These are phyloP conservation scores for Pichiaceae sp. DNA, from an alignment of 1,139 yeast species.

Conservation along the genomic window DNA sequence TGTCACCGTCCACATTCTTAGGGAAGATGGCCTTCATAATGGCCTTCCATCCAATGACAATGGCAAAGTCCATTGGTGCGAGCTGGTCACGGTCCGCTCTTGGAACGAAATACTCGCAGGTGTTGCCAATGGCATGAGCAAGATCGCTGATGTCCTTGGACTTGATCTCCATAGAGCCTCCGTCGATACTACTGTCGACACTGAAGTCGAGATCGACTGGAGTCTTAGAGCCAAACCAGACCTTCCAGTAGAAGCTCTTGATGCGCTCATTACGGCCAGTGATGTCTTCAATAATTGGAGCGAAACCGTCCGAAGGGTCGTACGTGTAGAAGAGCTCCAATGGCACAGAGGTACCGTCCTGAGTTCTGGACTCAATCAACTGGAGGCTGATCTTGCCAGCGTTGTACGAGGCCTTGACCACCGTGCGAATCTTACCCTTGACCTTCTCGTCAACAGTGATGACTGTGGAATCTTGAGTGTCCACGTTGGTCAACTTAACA, in stretches of 20 bases:
- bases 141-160: slow-evolving; percentile 81
- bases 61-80: slow-evolving; percentile 99
- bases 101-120: slow-evolving; percentile 89
- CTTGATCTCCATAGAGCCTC: slow-evolving; percentile 63
- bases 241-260: slow-evolving; percentile 93
- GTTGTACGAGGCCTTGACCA: slow-evolving; percentile 49
- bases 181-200: slow-evolving; percentile 60
- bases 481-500: slow-evolving; percentile 53
- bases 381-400: slow-evolving; percentile 53
- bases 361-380: slow-evolving; percentile 84
- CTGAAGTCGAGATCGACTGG: slow-evolving; percentile 51
- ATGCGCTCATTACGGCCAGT: slow-evolving; percentile 87
- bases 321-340: slow-evolving; percentile 74
- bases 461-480: slow-evolving; percentile 44
- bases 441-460: slow-evolving; percentile 63
- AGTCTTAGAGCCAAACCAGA: slow-evolving; percentile 76
- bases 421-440: slow-evolving; percentile 64
- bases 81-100: slow-evolving; percentile 77
- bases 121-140: slow-evolving; percentile 95
- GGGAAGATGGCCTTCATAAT: slow-evolving; percentile 98
- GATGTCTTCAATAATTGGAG: slow-evolving; percentile 88
- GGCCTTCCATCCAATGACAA: slow-evolving; percentile 97
- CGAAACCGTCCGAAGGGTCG: slow-evolving; percentile 82
- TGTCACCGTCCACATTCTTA: slow-evolving; percentile 89
- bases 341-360: slow-evolving; percentile 63